These are phyloP conservation scores for Boechera divaricarpa DNA, from an alignment of 345 rosid species.

Conservation along the genomic window DNA sequence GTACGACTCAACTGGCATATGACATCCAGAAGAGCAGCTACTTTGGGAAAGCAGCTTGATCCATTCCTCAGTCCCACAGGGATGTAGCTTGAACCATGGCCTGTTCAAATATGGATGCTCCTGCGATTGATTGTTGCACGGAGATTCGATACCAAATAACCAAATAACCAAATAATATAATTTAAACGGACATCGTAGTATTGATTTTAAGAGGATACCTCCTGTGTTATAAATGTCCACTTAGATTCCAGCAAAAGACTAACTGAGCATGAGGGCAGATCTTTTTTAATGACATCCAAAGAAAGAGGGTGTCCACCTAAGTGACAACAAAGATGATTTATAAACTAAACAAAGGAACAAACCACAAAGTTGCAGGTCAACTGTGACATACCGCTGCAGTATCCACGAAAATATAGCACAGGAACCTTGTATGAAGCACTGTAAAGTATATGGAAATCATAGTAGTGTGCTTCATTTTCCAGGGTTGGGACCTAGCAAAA, in stretches of 20 bases:
- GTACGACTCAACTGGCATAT: slow-evolving; percentile 50
- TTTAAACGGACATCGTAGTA: background rate
- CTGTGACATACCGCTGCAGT: slow-evolving; percentile 56
- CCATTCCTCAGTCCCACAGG: slow-evolving; percentile 89
- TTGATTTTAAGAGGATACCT: slow-evolving; percentile 49
- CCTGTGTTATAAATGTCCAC: slow-evolving; percentile 90
- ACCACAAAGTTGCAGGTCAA: background rate
- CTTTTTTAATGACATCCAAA: slow-evolving; percentile 68
- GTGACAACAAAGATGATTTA: slow-evolving; percentile 18
- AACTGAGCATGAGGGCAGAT: slow-evolving; percentile 68
- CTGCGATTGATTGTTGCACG: slow-evolving; percentile 45
- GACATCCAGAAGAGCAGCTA: slow-evolving; percentile 34
- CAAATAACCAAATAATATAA: background rate
- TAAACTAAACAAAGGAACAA: slow-evolving; percentile 3
- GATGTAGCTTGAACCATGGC: slow-evolving; percentile 96
- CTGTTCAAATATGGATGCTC: slow-evolving; percentile 88
- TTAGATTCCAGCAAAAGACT: slow-evolving; percentile 64
- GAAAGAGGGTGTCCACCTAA: slow-evolving; percentile 68
- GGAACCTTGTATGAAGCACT: slow-evolving; percentile 78
- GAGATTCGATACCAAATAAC: slow-evolving; percentile 15
- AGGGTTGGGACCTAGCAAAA: slow-evolving; percentile 52
- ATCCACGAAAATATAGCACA: slow-evolving; percentile 77
- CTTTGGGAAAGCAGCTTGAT: slow-evolving; percentile 71
- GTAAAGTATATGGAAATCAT: slow-evolving; percentile 77
- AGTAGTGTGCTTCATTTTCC: slow-evolving; percentile 57